Evolutionary conservation across 1,139 yeast genomes (phyloP), one percentile per base, ranked within the genome.

Genomic region (Nadsonia commutata): DNA sequence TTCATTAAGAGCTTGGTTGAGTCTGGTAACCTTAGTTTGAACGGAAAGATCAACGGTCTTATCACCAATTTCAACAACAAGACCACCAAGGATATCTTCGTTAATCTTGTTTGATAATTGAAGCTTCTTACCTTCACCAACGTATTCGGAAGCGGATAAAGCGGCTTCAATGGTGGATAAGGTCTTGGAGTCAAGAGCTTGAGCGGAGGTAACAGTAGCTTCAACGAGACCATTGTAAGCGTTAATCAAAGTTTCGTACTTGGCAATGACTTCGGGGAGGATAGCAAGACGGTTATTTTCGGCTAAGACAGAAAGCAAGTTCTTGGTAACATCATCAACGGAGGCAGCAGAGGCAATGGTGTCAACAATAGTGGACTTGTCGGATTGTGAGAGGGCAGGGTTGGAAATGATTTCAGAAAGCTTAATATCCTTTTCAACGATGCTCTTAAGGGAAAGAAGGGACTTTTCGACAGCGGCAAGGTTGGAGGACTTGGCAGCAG

Each of bases 51-150:
- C 99, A 57, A 86, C 95, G 51, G 97, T 88, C 67, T 81, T 84
- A 72, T 90, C 98, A 62, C 93, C 96, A 57, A 90, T 88, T 67
- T 88, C 95, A 49, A 90, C 95, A 56, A 93, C 70, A 65, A 90
- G 76, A 58, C 99, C 99, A 60, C 99, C 99, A 63, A 84, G 74
- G 59, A 90, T 83, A 52, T 83, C 94, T 52, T 95, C 85, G 71
- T 84, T 77, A 52, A 90, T 81, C 53, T 71, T 72, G 73, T 86
- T 90, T 56, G 77, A 69, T 57, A 90, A 71, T 71, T 80, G 80
- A 65, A 90, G 76, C 56, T 88, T 27, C 16, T 27, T 82, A 58
- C 86, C 90, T 48, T 72, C 68, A 54, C 95, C 95, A 49, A 88
- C 94, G 59, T 80, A 80, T 53, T 74, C 67, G 40, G 95, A 85